Evolutionary conservation across 306 rosid genomes (phyloP).

Genomic region (Glycine tomentella): DNA sequence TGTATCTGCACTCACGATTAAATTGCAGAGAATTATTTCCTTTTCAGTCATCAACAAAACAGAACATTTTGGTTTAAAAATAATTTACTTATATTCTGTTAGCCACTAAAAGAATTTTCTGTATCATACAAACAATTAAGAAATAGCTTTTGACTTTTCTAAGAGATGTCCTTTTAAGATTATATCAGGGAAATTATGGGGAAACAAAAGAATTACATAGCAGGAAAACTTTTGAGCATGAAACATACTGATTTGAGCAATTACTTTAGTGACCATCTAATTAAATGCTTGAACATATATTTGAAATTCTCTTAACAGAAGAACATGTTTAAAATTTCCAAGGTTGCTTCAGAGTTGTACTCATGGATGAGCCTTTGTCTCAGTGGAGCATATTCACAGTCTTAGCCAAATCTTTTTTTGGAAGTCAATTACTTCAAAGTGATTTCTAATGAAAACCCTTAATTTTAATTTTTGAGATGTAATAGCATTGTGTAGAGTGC

Average conservation of each 20-base stretch:
- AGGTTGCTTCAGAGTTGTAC: constrained; percentile 16
- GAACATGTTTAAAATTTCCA: constrained; percentile 1
- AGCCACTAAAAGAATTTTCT: constrained; percentile 23
- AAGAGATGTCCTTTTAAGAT: not conserved
- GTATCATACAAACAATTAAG: constrained; percentile 1
- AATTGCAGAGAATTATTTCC: constrained; percentile 44
- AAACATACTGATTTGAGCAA: constrained; percentile 40
- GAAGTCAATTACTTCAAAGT: constrained; percentile 24
- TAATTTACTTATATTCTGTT: not conserved
- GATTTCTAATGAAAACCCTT: constrained; percentile 24
- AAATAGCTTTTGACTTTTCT: constrained; percentile 13
- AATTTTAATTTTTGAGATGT: constrained; percentile 17
- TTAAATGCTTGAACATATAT: constrained; percentile 26
- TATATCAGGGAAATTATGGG: constrained; percentile 5
- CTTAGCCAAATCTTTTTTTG: constrained; percentile 8
- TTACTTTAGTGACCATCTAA: constrained; percentile 11
- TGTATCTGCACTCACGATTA: constrained; percentile 67
- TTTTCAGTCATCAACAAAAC: constrained; percentile 32
- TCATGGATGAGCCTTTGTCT: constrained; percentile 10
- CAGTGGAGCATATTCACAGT: not conserved
- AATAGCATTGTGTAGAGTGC: constrained; percentile 23
- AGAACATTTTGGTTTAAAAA: constrained; percentile 32
- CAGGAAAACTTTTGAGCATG: constrained; percentile 20
- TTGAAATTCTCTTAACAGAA: constrained; percentile 25
- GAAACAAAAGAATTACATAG: constrained; percentile 2